phyloP scores from a whole-genome alignment of 1,284 basidiomycete genomes.

The Xerocomus nothofagi region DNA sequence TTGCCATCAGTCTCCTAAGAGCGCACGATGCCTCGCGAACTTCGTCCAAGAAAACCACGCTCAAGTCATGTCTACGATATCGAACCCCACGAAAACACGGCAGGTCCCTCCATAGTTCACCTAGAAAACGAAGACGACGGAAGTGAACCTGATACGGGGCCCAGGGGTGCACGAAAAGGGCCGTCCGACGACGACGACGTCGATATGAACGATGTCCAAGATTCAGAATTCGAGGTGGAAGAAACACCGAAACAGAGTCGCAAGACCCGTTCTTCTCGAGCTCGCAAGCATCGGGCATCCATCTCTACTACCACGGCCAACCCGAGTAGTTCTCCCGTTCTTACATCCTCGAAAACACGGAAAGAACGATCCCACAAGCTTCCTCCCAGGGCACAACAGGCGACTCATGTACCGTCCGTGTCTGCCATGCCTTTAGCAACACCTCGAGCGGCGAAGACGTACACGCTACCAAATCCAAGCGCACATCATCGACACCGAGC shows the following conservation, averaged over 20 bases:
- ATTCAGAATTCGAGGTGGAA: slow-evolving; percentile 16
- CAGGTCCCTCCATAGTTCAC: slow-evolving; percentile 25
- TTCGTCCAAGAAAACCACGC: slow-evolving; percentile 38
- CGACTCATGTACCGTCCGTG: slow-evolving; percentile 20
- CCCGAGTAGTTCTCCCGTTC: background rate
- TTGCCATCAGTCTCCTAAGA: background rate
- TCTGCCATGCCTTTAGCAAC: slow-evolving; percentile 22
- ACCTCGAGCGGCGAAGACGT: slow-evolving; percentile 47
- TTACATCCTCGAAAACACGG: slow-evolving; percentile 14
- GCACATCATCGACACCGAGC: slow-evolving; percentile 68
- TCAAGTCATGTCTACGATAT: slow-evolving; percentile 33
- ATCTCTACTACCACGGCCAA: background rate
- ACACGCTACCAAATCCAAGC: slow-evolving; percentile 56
- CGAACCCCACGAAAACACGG: slow-evolving; percentile 23
- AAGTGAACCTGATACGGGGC: slow-evolving; percentile 37
- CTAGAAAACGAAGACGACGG: slow-evolving; percentile 28
- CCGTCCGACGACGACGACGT: slow-evolving; percentile 23
- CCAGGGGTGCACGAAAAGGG: background rate
- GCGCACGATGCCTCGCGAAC: slow-evolving; percentile 34
- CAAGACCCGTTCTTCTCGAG: slow-evolving; percentile 3
- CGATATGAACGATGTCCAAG: slow-evolving; percentile 17
- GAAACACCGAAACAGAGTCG: slow-evolving; percentile 9
- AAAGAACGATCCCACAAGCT: slow-evolving; percentile 22
- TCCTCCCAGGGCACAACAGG: slow-evolving; percentile 27
- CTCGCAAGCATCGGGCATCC: background rate